Evolutionary conservation across 345 rosid genomes (phyloP), one percentile per base, ranked within the genome.

Genomic region (Syzygium jambos): DNA sequence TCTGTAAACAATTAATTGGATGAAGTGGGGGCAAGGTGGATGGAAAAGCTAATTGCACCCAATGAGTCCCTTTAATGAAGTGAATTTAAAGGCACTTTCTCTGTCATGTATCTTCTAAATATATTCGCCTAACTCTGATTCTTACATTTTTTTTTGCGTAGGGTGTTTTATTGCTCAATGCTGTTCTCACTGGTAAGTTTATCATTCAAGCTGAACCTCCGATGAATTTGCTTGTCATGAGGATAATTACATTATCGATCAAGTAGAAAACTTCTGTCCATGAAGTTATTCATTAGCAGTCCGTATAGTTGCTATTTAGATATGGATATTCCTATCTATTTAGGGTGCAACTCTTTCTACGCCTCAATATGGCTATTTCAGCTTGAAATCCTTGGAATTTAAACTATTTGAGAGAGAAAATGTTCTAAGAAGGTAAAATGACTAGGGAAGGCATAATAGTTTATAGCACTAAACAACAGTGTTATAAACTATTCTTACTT

Each of bases 141-240:
- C 84, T 51, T 78, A 46, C 68, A 68, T 89, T 30, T 43, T 78
- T 87, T 57, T 87, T 43, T 43, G 46, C 89, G 86, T 87, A 95
- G 99, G 99, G 99, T 88, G 96, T 98, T 86, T 91, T 98, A 68
- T 90, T 98, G 93, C 96, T 98, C 77, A 98, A 98, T 77, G 88
- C 98, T 90, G 98, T 96, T 90, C 98, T 98, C 88, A 95, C 99
- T 84, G 99, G 99, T 95, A 88, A 91, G 86, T 15, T 87, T 77
- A 78, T 88, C 87, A 38, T 73, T 41, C 49, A 57, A 86, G 55
- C 80, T 51, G 82, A 73, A 38, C 49, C 23, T 73, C 78, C n/a
- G 22, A 53, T 87, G 51, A 53, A 51, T 55, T 88, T 0, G 27
- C 51, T 63, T 15, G 30, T 43, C 63, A 61, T 51, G 29, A 77